phyloP scores from a whole-genome alignment of 805 yeast genomes.

The Candida nonsorbophila region DNA sequence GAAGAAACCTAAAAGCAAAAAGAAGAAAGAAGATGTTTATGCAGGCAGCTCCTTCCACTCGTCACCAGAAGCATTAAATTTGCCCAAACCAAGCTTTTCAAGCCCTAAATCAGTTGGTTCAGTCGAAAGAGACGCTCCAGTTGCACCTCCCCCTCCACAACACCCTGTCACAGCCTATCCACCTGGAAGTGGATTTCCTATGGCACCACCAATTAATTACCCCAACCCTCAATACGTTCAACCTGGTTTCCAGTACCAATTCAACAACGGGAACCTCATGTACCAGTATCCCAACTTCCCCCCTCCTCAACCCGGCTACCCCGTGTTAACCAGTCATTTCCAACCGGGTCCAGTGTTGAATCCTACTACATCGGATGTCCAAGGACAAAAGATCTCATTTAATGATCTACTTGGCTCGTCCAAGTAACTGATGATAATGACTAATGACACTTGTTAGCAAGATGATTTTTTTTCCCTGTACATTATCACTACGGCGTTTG shows the following conservation, averaged over 20 bases:
- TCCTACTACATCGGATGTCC: conserved; percentile 3
- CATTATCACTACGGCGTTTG: too few relatives aligned
- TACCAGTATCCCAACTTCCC: background rate
- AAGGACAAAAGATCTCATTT: conserved; percentile 36
- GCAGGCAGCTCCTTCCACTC: conserved; percentile 57
- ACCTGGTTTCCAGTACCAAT: conserved; percentile 2
- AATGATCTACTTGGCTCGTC: conserved; percentile 33
- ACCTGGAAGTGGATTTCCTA: too few relatives aligned
- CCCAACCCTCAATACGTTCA: conserved; percentile 7
- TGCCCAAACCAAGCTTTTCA: conserved; percentile 52
- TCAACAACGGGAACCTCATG: conserved; percentile 1
- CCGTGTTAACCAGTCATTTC: conserved; percentile 1
- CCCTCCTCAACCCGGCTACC: conserved; percentile 2
- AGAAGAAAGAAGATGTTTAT: conserved; percentile 28
- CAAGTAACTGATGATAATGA: too few relatives aligned
- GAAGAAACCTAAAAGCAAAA: conserved; percentile 2
- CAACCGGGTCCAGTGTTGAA: conserved; percentile 1
- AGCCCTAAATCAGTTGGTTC: conserved; percentile 2
- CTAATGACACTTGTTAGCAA: too few relatives aligned
- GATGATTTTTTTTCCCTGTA: too few relatives aligned
- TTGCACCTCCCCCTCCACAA: conserved; percentile 11
- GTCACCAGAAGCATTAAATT: conserved; percentile 50
- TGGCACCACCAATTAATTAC: conserved; percentile 9
- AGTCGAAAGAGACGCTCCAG: background rate
- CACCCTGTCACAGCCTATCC: conserved; percentile 33